Evolutionary conservation across 768 basidiomycete species (phyloP).

Genomic region (Coprinellus aureogranulatus): DNA sequence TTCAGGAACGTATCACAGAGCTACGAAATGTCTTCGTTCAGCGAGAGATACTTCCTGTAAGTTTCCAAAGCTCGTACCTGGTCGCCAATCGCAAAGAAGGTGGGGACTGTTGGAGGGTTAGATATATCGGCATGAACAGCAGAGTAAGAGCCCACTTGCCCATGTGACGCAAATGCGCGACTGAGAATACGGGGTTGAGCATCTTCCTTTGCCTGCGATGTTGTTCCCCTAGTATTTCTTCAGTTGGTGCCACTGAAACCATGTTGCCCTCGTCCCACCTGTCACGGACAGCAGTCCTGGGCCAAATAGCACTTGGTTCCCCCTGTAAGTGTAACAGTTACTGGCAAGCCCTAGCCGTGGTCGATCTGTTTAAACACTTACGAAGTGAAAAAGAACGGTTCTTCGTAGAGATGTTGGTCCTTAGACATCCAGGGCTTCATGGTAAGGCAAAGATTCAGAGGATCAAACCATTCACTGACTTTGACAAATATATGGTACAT

Average conservation of each 20-base stretch:
- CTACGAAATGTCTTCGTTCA: conserved; percentile 12
- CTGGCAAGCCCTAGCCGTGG: too few relatives aligned
- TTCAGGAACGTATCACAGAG: conserved; percentile 21
- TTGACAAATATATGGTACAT: conserved; percentile 45
- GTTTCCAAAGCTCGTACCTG: conserved; percentile 17
- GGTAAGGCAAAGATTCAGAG: background rate
- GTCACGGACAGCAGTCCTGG: conserved; percentile 23
- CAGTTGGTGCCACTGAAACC: too few relatives aligned
- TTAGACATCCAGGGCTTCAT: conserved; percentile 1
- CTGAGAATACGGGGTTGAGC: conserved; percentile 44
- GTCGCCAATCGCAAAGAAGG: conserved; percentile 29
- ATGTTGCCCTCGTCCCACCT: conserved; percentile 21
- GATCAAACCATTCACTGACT: conserved; percentile 19
- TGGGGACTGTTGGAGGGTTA: conserved; percentile 23
- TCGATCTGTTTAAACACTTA: background rate
- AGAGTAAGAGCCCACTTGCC: conserved; percentile 15
- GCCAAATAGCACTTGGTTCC: conserved; percentile 22
- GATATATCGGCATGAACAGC: background rate
- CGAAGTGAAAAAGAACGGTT: conserved; percentile 9
- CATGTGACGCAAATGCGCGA: conserved; percentile 38
- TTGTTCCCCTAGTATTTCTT: conserved; percentile 18
- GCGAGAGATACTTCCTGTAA: background rate
- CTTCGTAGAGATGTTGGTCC: conserved; percentile 28
- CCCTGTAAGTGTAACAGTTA: conserved; percentile 5
- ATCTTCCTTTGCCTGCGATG: conserved; percentile 43